Conservation (phyloP, 2,329 filamentous ascomycete genomes). For the Penicillium janthinellum region DNA sequence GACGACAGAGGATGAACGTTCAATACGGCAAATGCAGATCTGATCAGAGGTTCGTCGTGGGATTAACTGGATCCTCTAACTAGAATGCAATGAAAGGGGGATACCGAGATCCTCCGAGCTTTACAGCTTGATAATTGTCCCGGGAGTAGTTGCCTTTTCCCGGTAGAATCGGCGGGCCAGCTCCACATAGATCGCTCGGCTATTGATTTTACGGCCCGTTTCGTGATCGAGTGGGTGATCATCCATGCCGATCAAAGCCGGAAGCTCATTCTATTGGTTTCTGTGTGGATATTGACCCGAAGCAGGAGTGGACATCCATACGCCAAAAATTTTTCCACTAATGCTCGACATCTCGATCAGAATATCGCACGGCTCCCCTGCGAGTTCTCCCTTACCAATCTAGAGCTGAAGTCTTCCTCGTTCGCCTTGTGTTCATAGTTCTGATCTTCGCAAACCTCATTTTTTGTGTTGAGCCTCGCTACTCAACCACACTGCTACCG, state of each 20-base stretch:
- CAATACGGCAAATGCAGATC: not conserved
- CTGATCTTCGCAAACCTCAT: no score
- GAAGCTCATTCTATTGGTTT: not conserved
- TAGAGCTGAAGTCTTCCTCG: no score
- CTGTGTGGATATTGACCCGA: not conserved
- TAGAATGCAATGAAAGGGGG: not conserved
- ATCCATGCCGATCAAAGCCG: not conserved
- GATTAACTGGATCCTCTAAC: not conserved
- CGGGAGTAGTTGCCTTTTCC: not conserved
- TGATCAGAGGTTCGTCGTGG: not conserved
- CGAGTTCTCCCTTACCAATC: not conserved
- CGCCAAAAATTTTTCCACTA: not conserved
- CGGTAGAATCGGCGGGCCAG: not conserved
- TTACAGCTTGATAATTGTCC: not conserved
- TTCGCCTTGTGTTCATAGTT: no score
- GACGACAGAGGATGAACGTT: not conserved
- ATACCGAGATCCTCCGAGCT: not conserved
- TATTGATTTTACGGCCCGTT: not conserved
- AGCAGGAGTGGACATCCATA: not conserved
- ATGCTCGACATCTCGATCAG: not conserved
- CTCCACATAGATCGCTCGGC: not conserved
- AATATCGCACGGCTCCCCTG: not conserved
- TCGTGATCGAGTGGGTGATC: not conserved
- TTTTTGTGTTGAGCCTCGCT: no score
- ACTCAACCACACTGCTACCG: no score